Evolutionary conservation across 2,329 filamentous ascomycete genomes (phyloP), one percentile per base, ranked within the genome.

Genomic region (Trichoderma pleuroti): DNA sequence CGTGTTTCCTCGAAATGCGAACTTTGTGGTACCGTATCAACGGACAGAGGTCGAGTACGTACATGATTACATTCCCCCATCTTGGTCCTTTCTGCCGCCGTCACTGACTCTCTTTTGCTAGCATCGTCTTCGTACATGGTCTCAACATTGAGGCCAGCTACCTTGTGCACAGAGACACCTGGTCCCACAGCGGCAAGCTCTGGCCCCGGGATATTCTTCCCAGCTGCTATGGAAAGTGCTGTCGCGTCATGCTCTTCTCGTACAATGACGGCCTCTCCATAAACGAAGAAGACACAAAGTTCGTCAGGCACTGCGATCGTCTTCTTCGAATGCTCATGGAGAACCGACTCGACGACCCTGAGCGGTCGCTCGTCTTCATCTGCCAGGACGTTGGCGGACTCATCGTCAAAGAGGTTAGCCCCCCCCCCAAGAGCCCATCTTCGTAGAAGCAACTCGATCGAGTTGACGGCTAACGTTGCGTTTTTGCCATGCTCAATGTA

Each of bases 161-260:
- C 24, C 21, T 14, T 39, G n/a, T 68, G 10, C 52, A 71, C 36
- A 67, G 32, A 24, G 64, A 71, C 26, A 68, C 64, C 10, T 71
- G 70, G 70, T 21, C 63, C 46, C 18, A 42, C 26, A n/a, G 24
- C 39, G 52, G 56, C 56, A 61, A 36, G 16, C 11, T 64, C 1
- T 72, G 70, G 70, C 60, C 68, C 24, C 66, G 70, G 10, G 67
- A 70, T 16, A 52, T 70, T 26, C 70, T 72, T 4, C 70, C 70
- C 12, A 57, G 57, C 28, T 36, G 39, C 14, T 62, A 32, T 24
- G 10, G 9, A 12, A 64, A 70, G 11, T 18, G 16, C 9, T 72
- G 67, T 4, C 70, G 70, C 5, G 36, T 70, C 49, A 70, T 72
- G 70, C 42, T 72, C 28, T 72, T 72, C 67, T 65, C 60, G n/a